phyloP scores from a whole-genome alignment of 2,329 filamentous ascomycete species.

The Aotearoamyces nothofagi region DNA sequence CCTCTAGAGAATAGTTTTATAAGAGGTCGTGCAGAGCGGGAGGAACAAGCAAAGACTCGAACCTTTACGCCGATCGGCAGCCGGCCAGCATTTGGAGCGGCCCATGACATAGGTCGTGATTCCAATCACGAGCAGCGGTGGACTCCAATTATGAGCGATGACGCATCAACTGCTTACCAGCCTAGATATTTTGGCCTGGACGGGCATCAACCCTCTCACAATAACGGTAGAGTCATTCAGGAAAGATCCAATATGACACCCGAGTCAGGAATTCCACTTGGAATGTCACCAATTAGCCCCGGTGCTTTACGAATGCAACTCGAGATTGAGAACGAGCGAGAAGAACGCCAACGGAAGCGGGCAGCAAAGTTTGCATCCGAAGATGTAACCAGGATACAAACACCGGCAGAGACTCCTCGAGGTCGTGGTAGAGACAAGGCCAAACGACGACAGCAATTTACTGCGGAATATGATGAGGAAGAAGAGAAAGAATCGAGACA shows the following conservation, averaged over 20 bases:
- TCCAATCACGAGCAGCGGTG: not conserved
- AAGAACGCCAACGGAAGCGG: conserved; percentile 1
- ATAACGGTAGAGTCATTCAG: not conserved
- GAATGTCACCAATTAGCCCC: not conserved
- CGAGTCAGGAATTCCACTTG: not conserved
- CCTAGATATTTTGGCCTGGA: no score
- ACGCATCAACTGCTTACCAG: no score
- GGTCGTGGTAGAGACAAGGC: conserved; percentile 16
- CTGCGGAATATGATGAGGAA: conserved; percentile 14
- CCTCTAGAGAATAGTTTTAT: conserved; percentile 6
- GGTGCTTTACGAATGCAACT: not conserved
- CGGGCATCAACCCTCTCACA: not conserved
- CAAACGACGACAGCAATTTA: conserved; percentile 14
- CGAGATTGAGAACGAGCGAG: conserved; percentile 1
- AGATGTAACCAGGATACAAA: conserved; percentile 4
- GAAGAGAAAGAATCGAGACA: conserved; percentile 15
- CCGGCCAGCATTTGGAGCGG: not conserved
- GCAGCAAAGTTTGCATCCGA: conserved; percentile 3
- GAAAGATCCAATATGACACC: not conserved
- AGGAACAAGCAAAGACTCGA: conserved; percentile 10
- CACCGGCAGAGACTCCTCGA: conserved; percentile 8
- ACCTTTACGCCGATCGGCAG: conserved; percentile 10
- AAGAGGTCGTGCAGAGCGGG: conserved; percentile 11
- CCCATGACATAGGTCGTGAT: not conserved
- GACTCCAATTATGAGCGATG: no score